Conservation (phyloP, 2,329 filamentous ascomycete genomes). For the Elsinoe necatrix region DNA sequence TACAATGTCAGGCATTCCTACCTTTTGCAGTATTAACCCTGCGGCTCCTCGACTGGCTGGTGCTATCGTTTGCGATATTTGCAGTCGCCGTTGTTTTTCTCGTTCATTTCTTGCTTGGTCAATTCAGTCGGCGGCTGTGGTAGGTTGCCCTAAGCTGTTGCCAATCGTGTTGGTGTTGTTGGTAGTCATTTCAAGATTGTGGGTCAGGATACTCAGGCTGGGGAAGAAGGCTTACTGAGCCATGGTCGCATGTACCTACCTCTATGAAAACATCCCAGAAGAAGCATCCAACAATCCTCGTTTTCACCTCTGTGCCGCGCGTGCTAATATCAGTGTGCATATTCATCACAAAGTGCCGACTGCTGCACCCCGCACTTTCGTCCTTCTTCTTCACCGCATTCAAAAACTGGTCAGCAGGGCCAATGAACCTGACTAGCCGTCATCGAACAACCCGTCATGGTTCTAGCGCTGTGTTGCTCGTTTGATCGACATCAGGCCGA, state of each 20-base stretch:
- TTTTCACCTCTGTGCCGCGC: no score
- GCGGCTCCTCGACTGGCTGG: slow-evolving; percentile 71
- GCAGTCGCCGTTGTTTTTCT: slow-evolving; percentile 62
- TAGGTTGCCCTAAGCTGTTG: slow-evolving; percentile 65
- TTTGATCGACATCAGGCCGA: not conserved
- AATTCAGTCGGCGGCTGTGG: slow-evolving; percentile 66
- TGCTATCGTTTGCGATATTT: slow-evolving; percentile 66
- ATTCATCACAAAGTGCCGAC: not conserved
- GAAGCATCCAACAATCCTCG: no score
- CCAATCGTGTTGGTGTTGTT: slow-evolving; percentile 53
- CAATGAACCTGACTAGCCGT: not conserved
- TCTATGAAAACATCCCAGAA: no score
- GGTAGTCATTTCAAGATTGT: slow-evolving; percentile 42
- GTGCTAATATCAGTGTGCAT: not conserved
- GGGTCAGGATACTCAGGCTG: slow-evolving; percentile 43
- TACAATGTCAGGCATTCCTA: not conserved
- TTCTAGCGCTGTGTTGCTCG: not conserved
- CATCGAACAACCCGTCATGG: not conserved
- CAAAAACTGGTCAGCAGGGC: not conserved
- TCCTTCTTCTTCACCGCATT: not conserved
- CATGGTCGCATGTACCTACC: not conserved
- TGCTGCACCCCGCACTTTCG: not conserved
- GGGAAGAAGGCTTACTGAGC: slow-evolving; percentile 29
- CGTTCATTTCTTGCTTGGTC: slow-evolving; percentile 74
- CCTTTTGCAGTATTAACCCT: slow-evolving; percentile 52